Evolutionary conservation across 805 yeast species (phyloP).

Genomic region (Cyberlindnera sargentensis): DNA sequence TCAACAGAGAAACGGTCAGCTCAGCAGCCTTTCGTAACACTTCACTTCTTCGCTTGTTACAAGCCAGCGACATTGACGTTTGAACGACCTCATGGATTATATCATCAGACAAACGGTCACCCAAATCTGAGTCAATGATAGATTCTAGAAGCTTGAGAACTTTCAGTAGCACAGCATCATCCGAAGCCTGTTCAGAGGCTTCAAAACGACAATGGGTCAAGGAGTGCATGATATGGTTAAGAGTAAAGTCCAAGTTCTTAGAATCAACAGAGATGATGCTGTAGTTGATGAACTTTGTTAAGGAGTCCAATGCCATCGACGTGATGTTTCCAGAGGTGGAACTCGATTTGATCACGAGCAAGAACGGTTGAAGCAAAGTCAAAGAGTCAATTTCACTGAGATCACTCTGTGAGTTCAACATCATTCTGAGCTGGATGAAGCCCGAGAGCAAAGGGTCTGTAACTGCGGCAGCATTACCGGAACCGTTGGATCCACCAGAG

Average conservation of each 20-base stretch:
- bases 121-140: constrained; percentile 57
- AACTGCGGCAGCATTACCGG: constrained; percentile 20
- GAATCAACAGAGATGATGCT: constrained; percentile 53
- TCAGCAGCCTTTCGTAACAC: constrained; percentile 87
- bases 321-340: constrained; percentile 85
- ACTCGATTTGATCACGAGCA: constrained; percentile 75
- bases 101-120: constrained; percentile 68
- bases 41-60: constrained; percentile 87
- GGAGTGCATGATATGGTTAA: constrained; percentile 57
- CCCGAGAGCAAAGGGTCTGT: constrained; percentile 67
- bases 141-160: constrained; percentile 70
- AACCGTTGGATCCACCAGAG: constrained; percentile 8
- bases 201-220: constrained; percentile 93
- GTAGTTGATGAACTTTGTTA: constrained; percentile 67
- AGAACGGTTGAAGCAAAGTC: constrained; percentile 79
- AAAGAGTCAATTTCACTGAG: constrained; percentile 58
- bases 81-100: constrained; percentile 84
- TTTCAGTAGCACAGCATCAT: constrained; percentile 83
- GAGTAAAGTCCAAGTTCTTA: constrained; percentile 45
- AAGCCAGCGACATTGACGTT: constrained; percentile 85
- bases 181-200: constrained; percentile 87
- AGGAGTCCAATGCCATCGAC: constrained; percentile 66
- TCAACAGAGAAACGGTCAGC: constrained; percentile 62
- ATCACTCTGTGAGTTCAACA: constrained; percentile 48
- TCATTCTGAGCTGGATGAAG: constrained; percentile 70